These are phyloP conservation scores for Mycena leptocephala DNA, from an alignment of 768 basidiomycete species.

Conservation along the genomic window DNA sequence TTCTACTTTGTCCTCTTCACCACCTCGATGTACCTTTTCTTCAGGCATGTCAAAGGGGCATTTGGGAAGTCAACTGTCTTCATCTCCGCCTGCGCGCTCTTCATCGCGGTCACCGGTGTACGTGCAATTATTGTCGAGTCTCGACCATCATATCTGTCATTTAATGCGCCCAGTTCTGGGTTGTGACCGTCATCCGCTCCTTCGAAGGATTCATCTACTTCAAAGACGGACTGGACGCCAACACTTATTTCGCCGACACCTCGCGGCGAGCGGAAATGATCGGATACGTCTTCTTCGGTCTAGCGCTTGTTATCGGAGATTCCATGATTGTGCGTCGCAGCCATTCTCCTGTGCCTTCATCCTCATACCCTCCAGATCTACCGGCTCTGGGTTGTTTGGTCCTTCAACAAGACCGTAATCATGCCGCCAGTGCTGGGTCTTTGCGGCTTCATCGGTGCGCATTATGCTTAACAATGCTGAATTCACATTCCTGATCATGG, in stretches of 20 bases:
- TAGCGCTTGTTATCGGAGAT: background rate
- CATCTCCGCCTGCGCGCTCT: background rate
- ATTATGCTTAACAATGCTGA: background rate
- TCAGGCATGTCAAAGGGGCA: background rate
- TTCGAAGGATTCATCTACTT: conserved; percentile 17
- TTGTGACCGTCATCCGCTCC: background rate
- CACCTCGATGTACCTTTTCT: background rate
- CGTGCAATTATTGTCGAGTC: background rate
- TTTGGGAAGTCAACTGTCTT: background rate
- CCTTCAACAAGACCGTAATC: conserved; percentile 2
- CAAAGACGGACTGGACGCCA: background rate
- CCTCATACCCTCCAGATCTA: background rate
- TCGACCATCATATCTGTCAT: background rate
- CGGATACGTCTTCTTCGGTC: background rate
- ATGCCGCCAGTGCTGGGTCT: background rate
- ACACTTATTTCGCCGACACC: background rate
- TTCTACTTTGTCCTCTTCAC: background rate
- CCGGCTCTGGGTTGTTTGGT: no score
- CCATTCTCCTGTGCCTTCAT: background rate
- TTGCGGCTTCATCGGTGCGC: background rate
- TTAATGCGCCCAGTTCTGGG: background rate
- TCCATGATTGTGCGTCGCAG: conserved; percentile 10
- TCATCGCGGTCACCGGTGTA: conserved; percentile 4
- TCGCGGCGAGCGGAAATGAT: background rate
- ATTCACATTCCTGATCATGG: background rate